phyloP scores from a whole-genome alignment of 1,139 yeast genomes.

The Debaryomyces sp. region DNA sequence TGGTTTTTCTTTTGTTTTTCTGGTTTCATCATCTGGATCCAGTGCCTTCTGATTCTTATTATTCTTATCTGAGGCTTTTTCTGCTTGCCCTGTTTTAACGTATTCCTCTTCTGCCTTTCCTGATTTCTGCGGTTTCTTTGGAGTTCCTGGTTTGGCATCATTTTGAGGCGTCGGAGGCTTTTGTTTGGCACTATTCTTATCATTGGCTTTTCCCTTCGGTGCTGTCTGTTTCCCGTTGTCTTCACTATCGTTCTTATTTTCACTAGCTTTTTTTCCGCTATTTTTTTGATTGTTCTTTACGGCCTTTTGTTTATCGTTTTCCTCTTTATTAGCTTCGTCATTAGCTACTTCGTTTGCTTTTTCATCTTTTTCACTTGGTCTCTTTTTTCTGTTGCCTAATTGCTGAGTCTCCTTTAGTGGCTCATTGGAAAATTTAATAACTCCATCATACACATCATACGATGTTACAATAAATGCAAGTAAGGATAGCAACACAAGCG shows the following conservation, averaged over 20 bases:
- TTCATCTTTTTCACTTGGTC: neutral
- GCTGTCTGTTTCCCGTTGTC: neutral
- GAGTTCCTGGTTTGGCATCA: neutral
- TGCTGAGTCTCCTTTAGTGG: neutral
- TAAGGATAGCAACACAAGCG: conserved; percentile 1
- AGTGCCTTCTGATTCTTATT: neutral
- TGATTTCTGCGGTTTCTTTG: neutral
- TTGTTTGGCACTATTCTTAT: neutral
- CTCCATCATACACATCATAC: conserved; percentile 4
- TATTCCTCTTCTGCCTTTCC: neutral
- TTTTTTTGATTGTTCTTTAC: neutral
- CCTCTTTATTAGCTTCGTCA: neutral
- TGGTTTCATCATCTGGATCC: neutral
- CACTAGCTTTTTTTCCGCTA: neutral
- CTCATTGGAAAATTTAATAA: conserved; percentile 1
- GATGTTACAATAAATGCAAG: conserved; percentile 1
- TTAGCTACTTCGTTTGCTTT: too few relatives aligned
- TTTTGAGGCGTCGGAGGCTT: neutral
- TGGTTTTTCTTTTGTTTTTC: neutral
- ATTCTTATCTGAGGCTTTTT: neutral
- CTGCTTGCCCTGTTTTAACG: neutral
- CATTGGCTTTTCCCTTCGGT: neutral
- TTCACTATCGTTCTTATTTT: neutral
- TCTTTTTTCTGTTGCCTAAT: neutral
- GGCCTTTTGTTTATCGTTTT: neutral